Conservation (phyloP, 345 rosid species). For the Cardamine resedifolia region DNA sequence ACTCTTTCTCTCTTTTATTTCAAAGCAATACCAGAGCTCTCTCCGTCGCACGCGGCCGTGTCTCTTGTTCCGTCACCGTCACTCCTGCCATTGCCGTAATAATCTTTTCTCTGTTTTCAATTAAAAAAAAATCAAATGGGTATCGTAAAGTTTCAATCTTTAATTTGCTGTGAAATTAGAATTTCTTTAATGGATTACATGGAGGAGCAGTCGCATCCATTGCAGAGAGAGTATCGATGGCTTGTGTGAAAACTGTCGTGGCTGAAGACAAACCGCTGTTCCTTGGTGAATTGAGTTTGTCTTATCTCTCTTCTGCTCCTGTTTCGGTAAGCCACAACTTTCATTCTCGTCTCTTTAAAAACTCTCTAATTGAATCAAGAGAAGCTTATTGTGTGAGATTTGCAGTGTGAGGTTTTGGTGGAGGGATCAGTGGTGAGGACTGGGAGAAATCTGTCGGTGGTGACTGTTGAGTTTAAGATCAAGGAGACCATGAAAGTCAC, state of each 20-base stretch:
- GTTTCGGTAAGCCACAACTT: conserved; percentile 21
- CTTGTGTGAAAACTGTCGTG: conserved; percentile 63
- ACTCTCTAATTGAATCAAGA: background rate
- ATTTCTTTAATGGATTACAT: conserved; percentile 51
- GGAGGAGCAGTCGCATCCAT: conserved; percentile 76
- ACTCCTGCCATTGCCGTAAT: conserved; percentile 50
- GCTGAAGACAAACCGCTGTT: conserved; percentile 55
- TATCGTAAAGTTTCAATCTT: conserved; percentile 26
- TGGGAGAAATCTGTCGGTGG: conserved; percentile 71
- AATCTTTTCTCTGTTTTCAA: background rate
- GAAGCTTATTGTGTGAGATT: conserved; percentile 12
- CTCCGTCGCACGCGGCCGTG: conserved; percentile 51
- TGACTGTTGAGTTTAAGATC: conserved; percentile 56
- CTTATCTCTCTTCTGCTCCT: conserved; percentile 67
- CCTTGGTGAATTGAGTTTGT: conserved; percentile 67
- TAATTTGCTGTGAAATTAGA: conserved; percentile 39
- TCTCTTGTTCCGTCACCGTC: conserved; percentile 61
- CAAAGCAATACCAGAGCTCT: conserved; percentile 44
- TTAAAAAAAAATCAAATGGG: conserved; percentile 1
- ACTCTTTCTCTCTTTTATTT: conserved; percentile 52
- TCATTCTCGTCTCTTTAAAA: background rate
- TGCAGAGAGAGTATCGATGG: conserved; percentile 63
- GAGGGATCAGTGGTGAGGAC: conserved; percentile 63
- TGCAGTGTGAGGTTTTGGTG: conserved; percentile 54
- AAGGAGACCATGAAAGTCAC: conserved; percentile 52